Conservation (phyloP, 768 basidiomycete genomes). For the Boletales sp. region DNA sequence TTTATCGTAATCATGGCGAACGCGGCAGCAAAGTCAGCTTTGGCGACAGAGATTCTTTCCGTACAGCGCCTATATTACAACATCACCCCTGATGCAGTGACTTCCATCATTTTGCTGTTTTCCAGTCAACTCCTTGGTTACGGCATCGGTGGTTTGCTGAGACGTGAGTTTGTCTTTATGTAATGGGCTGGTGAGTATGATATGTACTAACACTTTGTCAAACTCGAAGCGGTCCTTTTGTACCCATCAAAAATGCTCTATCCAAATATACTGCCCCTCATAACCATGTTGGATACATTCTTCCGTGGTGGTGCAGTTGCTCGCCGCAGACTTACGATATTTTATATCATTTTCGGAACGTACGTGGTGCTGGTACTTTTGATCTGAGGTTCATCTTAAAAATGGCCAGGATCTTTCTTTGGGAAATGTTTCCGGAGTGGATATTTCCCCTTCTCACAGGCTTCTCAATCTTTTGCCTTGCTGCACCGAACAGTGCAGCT, state of each 20-base stretch:
- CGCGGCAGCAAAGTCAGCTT: constrained; percentile 49
- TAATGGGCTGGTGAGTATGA: too few relatives aligned
- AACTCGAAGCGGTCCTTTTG: too few relatives aligned
- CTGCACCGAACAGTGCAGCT: constrained; percentile 45
- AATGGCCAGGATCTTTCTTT: constrained; percentile 28
- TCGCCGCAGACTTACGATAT: constrained; percentile 36
- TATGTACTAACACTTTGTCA: too few relatives aligned
- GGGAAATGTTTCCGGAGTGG: constrained; percentile 24
- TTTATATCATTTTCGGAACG: constrained; percentile 16
- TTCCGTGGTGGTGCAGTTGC: constrained; percentile 39
- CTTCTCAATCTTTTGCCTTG: constrained; percentile 58
- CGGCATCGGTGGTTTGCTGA: constrained; percentile 50
- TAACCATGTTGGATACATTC: constrained; percentile 30
- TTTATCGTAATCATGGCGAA: constrained; percentile 56
- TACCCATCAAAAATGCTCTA: constrained; percentile 21
- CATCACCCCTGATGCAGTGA: constrained; percentile 38
- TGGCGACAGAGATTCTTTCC: constrained; percentile 51
- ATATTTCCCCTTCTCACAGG: constrained; percentile 60
- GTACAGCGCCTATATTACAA: constrained; percentile 34
- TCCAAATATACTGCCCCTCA: constrained; percentile 26
- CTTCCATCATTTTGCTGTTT: constrained; percentile 42
- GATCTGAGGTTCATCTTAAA: background rate
- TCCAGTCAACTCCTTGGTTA: constrained; percentile 41
- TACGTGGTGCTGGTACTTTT: constrained; percentile 29
- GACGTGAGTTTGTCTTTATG: constrained; percentile 30